Base-by-base conservation (phyloP, 2,329 filamentous ascomycete genomes). In the Thermothelomyces thermophilus region DNA sequence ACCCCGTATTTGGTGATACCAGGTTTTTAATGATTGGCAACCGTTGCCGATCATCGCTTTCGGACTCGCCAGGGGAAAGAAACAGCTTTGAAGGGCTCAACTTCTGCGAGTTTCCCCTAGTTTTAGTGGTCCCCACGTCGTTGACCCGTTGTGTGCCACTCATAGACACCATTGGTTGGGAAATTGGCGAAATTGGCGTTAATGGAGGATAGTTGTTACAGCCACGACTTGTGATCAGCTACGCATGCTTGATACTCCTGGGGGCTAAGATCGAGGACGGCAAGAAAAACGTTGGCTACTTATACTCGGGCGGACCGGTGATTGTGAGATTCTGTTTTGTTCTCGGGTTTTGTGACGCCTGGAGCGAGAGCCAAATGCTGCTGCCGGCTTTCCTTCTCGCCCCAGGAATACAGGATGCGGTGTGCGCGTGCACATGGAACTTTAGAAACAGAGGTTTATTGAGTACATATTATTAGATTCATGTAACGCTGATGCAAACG, bases 401-500 rank as follows among this genome's bases (percentile, higher is more conserved):
- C 24, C 9, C 24, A 9, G 9, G 24, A n/a, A 26, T 26, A 26
- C 24, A 26, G 24, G 9, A 26, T 9, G n/a, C 9, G 24, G 5
- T 26, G 24, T 26, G 24, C 5, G 24, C 24, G 24, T 26, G 24
- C 24, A 26, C 24, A 7, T 22, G 10, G 8, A 24, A 14, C 10
- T 14, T 20, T 19, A 10, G 17, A 39, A 11, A 5, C 2, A 9
- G 22, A 14, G 11, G 46, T n/a, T 14, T 36, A 41, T 43, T 14
- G 22, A 40, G 43, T 50, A 50, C 52, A 55, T 60, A 56, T 55
- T 54, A 56, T 54, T 54, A 56, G 34, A 52, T 55, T 52, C 47
- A 41, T 46, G 35, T 46, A 54, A 58, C 53, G 54, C 54, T 57
- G 50, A 59, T 56, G 55, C 56, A 48, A 42, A 53, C 30, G 37